Base-by-base conservation (phyloP, 192 early-diverging fungal species). In the Entrophospora sp. region DNA sequence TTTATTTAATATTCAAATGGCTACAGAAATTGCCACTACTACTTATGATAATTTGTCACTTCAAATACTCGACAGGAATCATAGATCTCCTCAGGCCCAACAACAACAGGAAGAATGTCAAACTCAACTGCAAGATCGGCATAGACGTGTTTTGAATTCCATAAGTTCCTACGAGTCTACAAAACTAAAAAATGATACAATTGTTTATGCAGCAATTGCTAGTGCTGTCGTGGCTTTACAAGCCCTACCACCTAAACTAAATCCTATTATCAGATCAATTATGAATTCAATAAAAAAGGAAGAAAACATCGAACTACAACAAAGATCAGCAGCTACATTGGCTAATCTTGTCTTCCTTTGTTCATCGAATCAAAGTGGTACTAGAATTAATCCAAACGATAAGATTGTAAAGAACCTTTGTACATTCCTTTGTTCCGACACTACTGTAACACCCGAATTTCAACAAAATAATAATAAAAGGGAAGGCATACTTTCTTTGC, bases 341-440 rank as follows among this genome's bases (percentile, higher is more conserved):
- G 75, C 79, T 30, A 83, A 77, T 30, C 72, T 73, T 16, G 72
- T 84, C 24, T 73, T 71, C 0, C 66, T 82, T 14, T 84, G 83
- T 66, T 65, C 73, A 34, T 67, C 63, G 7, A 68, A 73, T 1
- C 69, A 81, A 22, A 83, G 73, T 58, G 56, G 48, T 31, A 34
- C 52, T 3, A 69, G 76, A 6, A 69, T 75, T 2, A 78, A 69
- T 27, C 84, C 91, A 0, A 87, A 79, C 3, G 95, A 95, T 38
- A 94, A 97, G 69, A 82, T 99, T 36, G 72, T 94, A 51, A 89
- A 87, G 38, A 99, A 99, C 68, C 59, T 97, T 56, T 85, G 85
- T 16, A 84, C 85, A 2, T 89, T 92, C 53, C 77, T 92, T 16
- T 97, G 95, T 63, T 83, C 85, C 3, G 95, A 99, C 61, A 83